A percentile compares a stretch with the other conserved stretches of the same genome.
phyloP scores from a whole-genome alignment of 2,329 filamentous ascomycete genomes.

The Purpureocillium takamizusanense region DNA sequence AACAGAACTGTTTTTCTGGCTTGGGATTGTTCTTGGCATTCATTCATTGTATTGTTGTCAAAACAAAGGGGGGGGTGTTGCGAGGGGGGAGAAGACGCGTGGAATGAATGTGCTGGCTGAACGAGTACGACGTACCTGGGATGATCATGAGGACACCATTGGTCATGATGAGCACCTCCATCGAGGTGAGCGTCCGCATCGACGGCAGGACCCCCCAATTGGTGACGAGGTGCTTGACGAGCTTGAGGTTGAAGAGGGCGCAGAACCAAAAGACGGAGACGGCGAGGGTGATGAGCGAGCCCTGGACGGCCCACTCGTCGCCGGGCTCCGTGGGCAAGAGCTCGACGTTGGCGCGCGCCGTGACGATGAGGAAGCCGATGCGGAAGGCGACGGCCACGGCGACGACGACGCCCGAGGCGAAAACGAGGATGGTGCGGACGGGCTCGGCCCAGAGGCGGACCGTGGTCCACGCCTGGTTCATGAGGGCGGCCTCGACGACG shows the following conservation, averaged over 20 bases:
- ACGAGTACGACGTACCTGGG: constrained; percentile 41
- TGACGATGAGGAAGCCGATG: constrained; percentile 24
- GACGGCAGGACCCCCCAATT: constrained; percentile 38
- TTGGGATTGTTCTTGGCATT: no score
- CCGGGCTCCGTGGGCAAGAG: constrained; percentile 10
- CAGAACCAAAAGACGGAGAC: constrained; percentile 43
- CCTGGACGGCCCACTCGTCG: constrained; percentile 26
- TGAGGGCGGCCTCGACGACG: constrained; percentile 36
- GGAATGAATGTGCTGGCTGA: background rate
- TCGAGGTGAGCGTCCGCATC: constrained; percentile 32
- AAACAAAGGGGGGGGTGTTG: no score
- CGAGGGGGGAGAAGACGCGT: no score
- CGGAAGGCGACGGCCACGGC: constrained; percentile 21
- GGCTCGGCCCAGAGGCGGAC: constrained; percentile 35
- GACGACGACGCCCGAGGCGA: constrained; percentile 25
- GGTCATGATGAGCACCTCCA: constrained; percentile 47
- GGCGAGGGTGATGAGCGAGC: constrained; percentile 28
- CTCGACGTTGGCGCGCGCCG: constrained; percentile 21
- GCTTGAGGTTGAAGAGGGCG: constrained; percentile 43
- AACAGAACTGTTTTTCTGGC: no score
- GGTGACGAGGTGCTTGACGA: constrained; percentile 36
- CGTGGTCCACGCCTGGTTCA: constrained; percentile 44
- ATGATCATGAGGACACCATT: constrained; percentile 48
- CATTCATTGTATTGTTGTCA: no score
- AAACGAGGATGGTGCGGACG: constrained; percentile 20